Evolutionary conservation across 2,329 filamentous ascomycete species (phyloP).

Genomic region (Sarocladium strictum): DNA sequence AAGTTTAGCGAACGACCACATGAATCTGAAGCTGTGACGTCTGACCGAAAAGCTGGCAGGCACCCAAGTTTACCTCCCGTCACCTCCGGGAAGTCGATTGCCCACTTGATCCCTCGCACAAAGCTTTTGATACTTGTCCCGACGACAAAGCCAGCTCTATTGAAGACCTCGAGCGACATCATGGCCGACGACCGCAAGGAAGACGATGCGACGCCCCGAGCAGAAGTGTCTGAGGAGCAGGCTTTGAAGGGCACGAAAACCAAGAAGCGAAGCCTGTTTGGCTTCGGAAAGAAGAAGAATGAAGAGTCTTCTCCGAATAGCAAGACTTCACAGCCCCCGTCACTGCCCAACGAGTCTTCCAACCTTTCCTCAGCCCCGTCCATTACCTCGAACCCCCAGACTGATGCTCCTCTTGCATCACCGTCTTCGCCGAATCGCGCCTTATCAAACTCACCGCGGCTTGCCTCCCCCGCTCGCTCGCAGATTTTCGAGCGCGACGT

Average conservation of each 20-base stretch:
- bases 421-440: conserved; percentile 62
- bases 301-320: conserved; percentile 32
- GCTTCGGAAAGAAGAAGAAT: conserved; percentile 57
- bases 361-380: conserved; percentile 30
- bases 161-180: conserved; percentile 10
- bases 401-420: conserved; percentile 37
- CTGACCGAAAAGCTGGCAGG: neutral
- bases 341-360: conserved; percentile 28
- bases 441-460: conserved; percentile 64
- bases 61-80: neutral
- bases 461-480: conserved; percentile 71
- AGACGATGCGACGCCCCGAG: conserved; percentile 25
- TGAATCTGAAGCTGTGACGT: conserved; percentile 1
- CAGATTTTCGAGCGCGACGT: conserved; percentile 94
- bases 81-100: neutral
- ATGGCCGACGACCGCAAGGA: conserved; percentile 22
- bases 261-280: conserved; percentile 53
- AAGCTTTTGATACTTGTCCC: neutral
- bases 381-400: conserved; percentile 36
- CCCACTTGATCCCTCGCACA: neutral
- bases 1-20: too few relatives aligned
- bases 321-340: conserved; percentile 26
- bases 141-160: neutral
- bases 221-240: conserved; percentile 21
- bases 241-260: conserved; percentile 21